These are phyloP conservation scores for Colletotrichum cuscutae DNA, from an alignment of 2,329 filamentous ascomycete genomes.

Conservation along the genomic window DNA sequence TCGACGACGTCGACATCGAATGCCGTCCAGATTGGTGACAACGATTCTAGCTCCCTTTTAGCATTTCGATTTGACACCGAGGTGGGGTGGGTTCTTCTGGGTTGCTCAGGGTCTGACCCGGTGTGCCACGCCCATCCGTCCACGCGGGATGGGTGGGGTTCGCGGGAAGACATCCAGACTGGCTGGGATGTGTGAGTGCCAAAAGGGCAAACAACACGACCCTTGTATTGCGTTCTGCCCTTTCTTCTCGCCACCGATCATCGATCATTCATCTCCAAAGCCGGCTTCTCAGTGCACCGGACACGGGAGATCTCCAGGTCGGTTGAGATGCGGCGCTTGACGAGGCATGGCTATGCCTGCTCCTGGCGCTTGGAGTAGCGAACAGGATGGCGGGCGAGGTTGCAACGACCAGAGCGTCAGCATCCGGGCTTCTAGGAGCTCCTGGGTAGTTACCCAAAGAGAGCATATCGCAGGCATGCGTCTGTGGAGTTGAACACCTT, in stretches of 20 bases:
- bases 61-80: background rate
- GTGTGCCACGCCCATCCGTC: constrained; percentile 18
- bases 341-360: constrained; percentile 29
- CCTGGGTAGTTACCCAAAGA: background rate
- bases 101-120: constrained; percentile 23
- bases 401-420: background rate
- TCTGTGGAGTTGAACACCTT: constrained; percentile 30
- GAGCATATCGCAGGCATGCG: background rate
- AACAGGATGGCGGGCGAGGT: constrained; percentile 8
- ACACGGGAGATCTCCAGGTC: constrained; percentile 26
- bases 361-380: constrained; percentile 2
- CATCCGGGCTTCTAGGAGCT: background rate
- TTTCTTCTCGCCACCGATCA: constrained; percentile 15
- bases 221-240: constrained; percentile 16
- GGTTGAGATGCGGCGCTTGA: background rate
- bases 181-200: constrained; percentile 9
- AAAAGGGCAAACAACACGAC: constrained; percentile 18
- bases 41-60: background rate
- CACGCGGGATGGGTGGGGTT: constrained; percentile 33
- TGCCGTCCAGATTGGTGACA: background rate
- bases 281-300: background rate
- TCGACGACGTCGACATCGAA: background rate
- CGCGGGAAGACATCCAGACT: constrained; percentile 15
- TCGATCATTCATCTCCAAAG: constrained; percentile 12
- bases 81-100: constrained; percentile 9